Percentiles rank a stretch among this genome's conserved stretches.
phyloP scores from a whole-genome alignment of 148 eudicot genomes.

The Rhododendron simsii region DNA sequence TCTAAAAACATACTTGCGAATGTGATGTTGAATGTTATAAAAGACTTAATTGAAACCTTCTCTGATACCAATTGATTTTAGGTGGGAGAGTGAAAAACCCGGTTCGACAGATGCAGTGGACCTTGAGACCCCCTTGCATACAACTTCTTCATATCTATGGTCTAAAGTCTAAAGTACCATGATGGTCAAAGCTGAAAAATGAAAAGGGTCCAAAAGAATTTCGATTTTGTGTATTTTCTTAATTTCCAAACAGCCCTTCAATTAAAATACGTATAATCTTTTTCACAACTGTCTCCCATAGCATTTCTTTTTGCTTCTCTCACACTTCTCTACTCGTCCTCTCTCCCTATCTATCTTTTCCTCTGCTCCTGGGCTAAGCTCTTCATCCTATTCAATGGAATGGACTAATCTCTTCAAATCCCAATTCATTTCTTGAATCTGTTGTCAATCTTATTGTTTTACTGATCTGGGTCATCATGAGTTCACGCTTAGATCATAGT shows the following conservation, averaged over 20 bases:
- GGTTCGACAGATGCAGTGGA: no score
- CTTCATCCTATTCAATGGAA: slow-evolving; percentile 14
- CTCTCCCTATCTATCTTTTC: not conserved
- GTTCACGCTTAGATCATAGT: slow-evolving; percentile 17
- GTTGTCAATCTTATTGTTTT: not conserved
- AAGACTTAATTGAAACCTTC: no score
- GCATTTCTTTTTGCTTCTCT: not conserved
- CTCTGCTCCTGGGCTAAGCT: slow-evolving; percentile 12
- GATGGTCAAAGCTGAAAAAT: not conserved
- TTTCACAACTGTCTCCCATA: not conserved
- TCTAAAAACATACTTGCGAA: no score
- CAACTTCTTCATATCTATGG: not conserved
- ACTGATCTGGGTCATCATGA: slow-evolving; percentile 20
- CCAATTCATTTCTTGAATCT: not conserved
- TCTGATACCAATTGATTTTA: no score
- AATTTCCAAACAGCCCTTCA: slow-evolving; percentile 3
- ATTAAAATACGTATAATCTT: not conserved
- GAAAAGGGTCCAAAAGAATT: not conserved
- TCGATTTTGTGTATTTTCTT: not conserved
- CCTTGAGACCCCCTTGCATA: not conserved
- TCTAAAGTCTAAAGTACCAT: not conserved
- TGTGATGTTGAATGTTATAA: no score
- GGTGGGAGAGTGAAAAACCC: no score
- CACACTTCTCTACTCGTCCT: slow-evolving; percentile 1
- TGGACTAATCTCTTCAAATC: slow-evolving; percentile 12